Conservation (phyloP, 1,284 basidiomycete species). For the Lentinula novae-zelandiae region DNA sequence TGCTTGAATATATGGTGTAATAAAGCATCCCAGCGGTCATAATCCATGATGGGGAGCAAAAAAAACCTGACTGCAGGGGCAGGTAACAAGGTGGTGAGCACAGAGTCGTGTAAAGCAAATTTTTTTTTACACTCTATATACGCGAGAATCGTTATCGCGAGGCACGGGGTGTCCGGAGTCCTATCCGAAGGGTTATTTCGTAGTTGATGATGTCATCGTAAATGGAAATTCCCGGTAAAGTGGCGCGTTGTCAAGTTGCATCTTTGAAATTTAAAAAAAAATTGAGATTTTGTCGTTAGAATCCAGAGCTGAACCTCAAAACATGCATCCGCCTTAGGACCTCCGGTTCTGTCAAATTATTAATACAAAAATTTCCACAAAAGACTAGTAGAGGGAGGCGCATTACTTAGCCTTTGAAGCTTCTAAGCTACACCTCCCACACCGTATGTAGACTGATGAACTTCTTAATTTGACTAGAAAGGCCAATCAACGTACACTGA, state of each 20-base stretch:
- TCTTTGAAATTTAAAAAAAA: background rate
- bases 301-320: too few relatives aligned
- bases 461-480: too few relatives aligned
- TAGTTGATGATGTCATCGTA: background rate
- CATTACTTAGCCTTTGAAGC: too few relatives aligned
- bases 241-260: background rate
- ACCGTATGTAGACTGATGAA: too few relatives aligned
- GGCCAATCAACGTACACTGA: too few relatives aligned
- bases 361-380: too few relatives aligned
- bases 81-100: background rate
- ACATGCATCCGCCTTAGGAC: too few relatives aligned
- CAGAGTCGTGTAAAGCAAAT: background rate
- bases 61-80: background rate
- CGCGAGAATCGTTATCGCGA: background rate
- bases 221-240: background rate
- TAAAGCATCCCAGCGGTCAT: constrained; percentile 50
- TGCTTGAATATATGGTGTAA: constrained; percentile 48
- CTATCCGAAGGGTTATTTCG: background rate
- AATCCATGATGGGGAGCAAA: constrained; percentile 35
- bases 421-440: too few relatives aligned
- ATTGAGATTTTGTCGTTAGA: too few relatives aligned
- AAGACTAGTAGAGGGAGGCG: too few relatives aligned
- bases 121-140: background rate
- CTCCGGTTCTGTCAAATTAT: too few relatives aligned
- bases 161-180: background rate